Percentiles rank a stretch among this genome's conserved stretches.
phyloP scores from a whole-genome alignment of 192 early-diverging fungal species.

The Dissophora globulifera region DNA sequence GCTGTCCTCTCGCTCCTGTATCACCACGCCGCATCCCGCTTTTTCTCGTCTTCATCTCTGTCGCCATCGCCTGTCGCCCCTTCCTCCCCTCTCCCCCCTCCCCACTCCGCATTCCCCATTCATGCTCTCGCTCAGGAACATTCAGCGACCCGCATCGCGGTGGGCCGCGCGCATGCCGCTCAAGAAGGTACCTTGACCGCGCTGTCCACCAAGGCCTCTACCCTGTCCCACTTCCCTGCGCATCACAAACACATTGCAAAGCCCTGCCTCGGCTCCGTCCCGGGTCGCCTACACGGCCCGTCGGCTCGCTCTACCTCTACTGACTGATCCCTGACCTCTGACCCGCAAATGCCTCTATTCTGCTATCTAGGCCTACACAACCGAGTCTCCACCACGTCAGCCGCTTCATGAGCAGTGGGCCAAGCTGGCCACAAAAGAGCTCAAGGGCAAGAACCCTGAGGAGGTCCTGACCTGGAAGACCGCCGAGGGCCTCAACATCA shows the following conservation, averaged over 20 bases:
- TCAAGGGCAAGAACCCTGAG: slow-evolving; percentile 87
- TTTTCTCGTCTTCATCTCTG: too few species aligned
- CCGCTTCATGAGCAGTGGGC: slow-evolving; percentile 84
- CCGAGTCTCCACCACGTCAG: slow-evolving; percentile 31
- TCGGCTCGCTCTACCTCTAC: neutral
- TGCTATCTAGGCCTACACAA: slow-evolving; percentile 38
- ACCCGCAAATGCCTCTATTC: too few species aligned
- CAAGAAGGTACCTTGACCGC: slow-evolving; percentile 32
- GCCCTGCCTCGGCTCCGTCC: too few species aligned
- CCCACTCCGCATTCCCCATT: neutral
- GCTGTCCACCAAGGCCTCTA: neutral
- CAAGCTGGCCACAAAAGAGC: slow-evolving; percentile 79
- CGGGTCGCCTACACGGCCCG: neutral
- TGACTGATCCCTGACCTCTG: neutral
- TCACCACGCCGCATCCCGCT: neutral
- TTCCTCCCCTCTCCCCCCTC: neutral
- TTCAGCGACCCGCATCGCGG: slow-evolving; percentile 27
- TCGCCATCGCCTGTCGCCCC: too few species aligned
- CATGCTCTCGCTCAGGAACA: slow-evolving; percentile 43
- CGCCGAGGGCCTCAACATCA: slow-evolving; percentile 84
- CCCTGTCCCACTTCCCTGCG: neutral
- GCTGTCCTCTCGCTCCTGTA: neutral
- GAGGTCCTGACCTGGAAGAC: slow-evolving; percentile 82
- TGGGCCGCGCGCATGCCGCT: slow-evolving; percentile 32
- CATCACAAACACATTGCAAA: too few species aligned